Evolutionary conservation across 768 basidiomycete genomes (phyloP), one percentile per base, ranked within the genome.

Genomic region (Clitopilus passeckerianus): DNA sequence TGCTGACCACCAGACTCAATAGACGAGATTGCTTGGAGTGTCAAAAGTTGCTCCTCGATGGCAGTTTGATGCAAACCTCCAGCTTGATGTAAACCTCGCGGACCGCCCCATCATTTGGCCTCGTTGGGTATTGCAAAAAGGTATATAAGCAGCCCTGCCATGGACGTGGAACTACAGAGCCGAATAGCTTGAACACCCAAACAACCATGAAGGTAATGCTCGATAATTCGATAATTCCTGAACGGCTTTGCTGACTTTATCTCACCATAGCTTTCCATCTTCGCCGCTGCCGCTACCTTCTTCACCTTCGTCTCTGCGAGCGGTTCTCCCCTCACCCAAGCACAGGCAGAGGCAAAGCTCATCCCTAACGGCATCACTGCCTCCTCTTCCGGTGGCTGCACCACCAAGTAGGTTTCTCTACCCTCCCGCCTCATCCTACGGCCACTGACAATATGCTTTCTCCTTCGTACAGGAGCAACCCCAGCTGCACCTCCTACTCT

Each of bases 401-500:
- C 71, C 10, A 50, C 52, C 34, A 66, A 58, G 60, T 66, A 54
- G 6, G 60, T 56, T 14, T 24, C 41, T 18, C 35, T 33, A n/a
- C 20, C 34, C 37, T 34, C n/a, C 15, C n/a, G n/a, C n/a, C 1
- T 34, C 10, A 18, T 24, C 9, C 6, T 9, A 15, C 6, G 10
- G 23, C 23, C 16, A 23, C n/a, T 24, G 22, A 20, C 24, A 23
- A 37, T 10, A 24, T 23, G 14, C 5, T 10, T 35, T 57, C 37
- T 23, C 44, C 15, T 52, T 16, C 37, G 5, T 18, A 9, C 43
- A 67, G 65, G 56, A 54, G 54, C 52, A 57, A 56, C 50, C 52
- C 71, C 9, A 68, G 63, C 22, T 70, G 69, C 64, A 71, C 69
- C 2, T 70, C 70, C 12, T 72, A 70, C 56, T 5, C 54, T 2